These are phyloP conservation scores for Fusarium verrucosum DNA, from an alignment of 2,329 filamentous ascomycete genomes.

Conservation along the genomic window DNA sequence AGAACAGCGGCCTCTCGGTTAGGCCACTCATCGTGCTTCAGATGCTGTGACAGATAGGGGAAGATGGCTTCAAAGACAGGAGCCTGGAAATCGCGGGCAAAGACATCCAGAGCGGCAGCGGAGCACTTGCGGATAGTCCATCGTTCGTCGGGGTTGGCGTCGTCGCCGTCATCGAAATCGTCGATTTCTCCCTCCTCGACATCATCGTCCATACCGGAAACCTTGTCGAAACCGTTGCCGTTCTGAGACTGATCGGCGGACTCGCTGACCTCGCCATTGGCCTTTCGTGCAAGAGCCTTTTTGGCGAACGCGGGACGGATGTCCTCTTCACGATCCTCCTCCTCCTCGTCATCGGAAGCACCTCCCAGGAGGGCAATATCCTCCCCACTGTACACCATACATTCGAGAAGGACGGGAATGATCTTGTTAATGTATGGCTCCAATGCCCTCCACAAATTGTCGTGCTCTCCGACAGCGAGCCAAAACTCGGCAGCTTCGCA, in stretches of 20 bases:
- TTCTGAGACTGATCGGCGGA: constrained; percentile 63
- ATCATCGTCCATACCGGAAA: constrained; percentile 73
- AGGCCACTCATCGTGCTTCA: constrained; percentile 89
- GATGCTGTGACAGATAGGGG: constrained; percentile 89
- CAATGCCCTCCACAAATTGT: constrained; percentile 78
- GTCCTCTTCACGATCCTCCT: constrained; percentile 89
- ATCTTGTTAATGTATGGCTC: constrained; percentile 83
- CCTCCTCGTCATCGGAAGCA: constrained; percentile 87
- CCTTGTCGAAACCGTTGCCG: constrained; percentile 64
- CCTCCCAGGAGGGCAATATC: constrained; percentile 87
- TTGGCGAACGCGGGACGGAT: constrained; percentile 94
- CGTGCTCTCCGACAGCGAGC: constrained; percentile 91
- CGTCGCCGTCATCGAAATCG: constrained; percentile 77
- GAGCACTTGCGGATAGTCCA: constrained; percentile 99
- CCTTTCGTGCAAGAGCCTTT: constrained; percentile 65
- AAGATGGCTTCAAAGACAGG: constrained; percentile 91
- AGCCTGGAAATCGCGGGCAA: constrained; percentile 88
- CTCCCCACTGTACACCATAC: constrained; percentile 96
- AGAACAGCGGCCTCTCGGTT: constrained; percentile 94
- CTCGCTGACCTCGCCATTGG: constrained; percentile 60
- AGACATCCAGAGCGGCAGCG: constrained; percentile 91
- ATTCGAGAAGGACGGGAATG: constrained; percentile 88
- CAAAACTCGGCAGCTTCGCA: constrained; percentile 98
- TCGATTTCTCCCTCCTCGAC: constrained; percentile 90
- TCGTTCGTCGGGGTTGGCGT: constrained; percentile 84